phyloP scores from a whole-genome alignment of 805 yeast genomes.

The Saturnispora sanitii region DNA sequence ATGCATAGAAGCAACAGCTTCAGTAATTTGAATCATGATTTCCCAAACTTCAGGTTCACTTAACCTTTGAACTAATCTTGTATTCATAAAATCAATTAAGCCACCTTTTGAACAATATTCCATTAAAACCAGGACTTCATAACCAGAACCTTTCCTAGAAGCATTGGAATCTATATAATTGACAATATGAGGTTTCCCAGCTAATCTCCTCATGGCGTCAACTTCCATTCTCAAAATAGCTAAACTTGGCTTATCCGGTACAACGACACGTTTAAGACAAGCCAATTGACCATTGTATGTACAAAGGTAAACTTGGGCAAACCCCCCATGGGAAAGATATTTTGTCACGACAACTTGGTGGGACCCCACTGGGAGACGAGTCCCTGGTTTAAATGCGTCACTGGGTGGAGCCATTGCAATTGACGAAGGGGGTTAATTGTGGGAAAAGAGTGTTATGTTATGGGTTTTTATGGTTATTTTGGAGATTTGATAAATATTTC shows the following conservation, averaged over 20 bases:
- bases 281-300: conserved; percentile 40
- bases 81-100: conserved; percentile 70
- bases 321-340: conserved; percentile 48
- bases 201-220: conserved; percentile 62
- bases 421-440: too few relatives aligned
- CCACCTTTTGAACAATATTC: conserved; percentile 72
- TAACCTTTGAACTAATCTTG: conserved; percentile 54
- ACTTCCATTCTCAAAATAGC: conserved; percentile 62
- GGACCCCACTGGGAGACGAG: conserved; percentile 39
- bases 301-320: conserved; percentile 70
- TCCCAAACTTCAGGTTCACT: conserved; percentile 58
- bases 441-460: too few relatives aligned
- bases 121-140: conserved; percentile 73
- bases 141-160: conserved; percentile 36
- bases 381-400: conserved; percentile 30
- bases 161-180: conserved; percentile 72
- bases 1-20: conserved; percentile 74
- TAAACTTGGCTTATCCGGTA: conserved; percentile 60
- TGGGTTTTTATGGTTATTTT: too few relatives aligned
- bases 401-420: conserved; percentile 14
- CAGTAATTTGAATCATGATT: conserved; percentile 60
- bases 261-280: conserved; percentile 66
- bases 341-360: conserved; percentile 37
- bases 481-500: too few relatives aligned
- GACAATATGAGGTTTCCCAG: conserved; percentile 50